Conservation (phyloP, 257 asterid species). For the Lithospermum erythrorhizon region DNA sequence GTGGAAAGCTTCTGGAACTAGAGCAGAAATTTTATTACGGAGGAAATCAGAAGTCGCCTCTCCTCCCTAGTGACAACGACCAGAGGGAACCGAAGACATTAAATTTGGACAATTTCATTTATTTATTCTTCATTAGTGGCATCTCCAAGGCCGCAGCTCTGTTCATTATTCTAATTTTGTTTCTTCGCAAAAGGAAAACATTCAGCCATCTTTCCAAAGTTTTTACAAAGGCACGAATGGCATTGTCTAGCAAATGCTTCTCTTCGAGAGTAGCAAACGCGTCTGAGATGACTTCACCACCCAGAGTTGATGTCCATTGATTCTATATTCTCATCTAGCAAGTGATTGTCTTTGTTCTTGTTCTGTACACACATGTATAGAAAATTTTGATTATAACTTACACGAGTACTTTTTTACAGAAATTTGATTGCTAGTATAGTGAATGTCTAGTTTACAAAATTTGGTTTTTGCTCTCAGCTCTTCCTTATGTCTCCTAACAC, state of each 20-base stretch:
- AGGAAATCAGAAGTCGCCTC: background rate
- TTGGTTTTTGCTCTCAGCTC: too few relatives aligned
- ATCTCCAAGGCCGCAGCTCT: constrained; percentile 14
- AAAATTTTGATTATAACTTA: too few relatives aligned
- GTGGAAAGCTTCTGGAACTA: constrained; percentile 23
- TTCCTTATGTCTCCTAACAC: too few relatives aligned
- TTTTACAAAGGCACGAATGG: background rate
- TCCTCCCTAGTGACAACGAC: constrained; percentile 2
- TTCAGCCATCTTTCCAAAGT: background rate
- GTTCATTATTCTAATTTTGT: constrained; percentile 4
- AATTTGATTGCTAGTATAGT: too few relatives aligned
- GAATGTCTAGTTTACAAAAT: too few relatives aligned
- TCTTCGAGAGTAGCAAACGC: background rate
- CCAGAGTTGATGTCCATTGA: too few relatives aligned
- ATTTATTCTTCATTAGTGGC: constrained; percentile 24
- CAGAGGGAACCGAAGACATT: constrained; percentile 8
- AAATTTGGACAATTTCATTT: constrained; percentile 8
- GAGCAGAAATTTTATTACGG: constrained; percentile 26
- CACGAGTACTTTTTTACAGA: too few relatives aligned
- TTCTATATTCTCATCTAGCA: too few relatives aligned
- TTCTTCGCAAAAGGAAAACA: constrained; percentile 9
- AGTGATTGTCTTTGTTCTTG: too few relatives aligned
- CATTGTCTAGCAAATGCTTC: background rate
- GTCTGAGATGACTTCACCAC: background rate
- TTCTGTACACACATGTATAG: too few relatives aligned